A percentile compares a stretch with the other conserved stretches of the same genome.
Conservation (phyloP, 2,329 filamentous ascomycete genomes). For the Curvularia spicifera region DNA sequence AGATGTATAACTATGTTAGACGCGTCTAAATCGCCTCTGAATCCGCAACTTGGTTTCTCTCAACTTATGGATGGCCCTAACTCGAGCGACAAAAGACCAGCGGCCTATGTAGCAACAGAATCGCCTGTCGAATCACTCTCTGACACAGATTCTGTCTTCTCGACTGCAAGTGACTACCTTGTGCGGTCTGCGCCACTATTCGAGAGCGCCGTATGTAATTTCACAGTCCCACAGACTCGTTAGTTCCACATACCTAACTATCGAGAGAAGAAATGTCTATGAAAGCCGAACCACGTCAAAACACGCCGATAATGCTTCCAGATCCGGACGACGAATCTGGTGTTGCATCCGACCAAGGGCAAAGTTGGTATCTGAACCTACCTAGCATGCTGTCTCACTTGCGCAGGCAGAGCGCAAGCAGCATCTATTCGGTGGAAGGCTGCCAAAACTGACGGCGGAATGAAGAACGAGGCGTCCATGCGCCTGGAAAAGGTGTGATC, state of each 20-base stretch:
- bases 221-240: conserved; percentile 24
- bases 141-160: conserved; percentile 25
- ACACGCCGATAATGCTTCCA: not conserved
- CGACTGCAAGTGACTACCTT: conserved; percentile 16
- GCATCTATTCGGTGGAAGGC: not conserved
- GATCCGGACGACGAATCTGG: not conserved
- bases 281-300: not conserved
- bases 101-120: conserved; percentile 3
- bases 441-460: not conserved
- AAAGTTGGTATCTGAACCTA: not conserved
- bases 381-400: not conserved
- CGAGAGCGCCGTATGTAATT: conserved; percentile 28
- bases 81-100: conserved; percentile 2
- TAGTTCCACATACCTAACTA: conserved; percentile 4
- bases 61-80: conserved; percentile 8
- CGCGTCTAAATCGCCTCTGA: conserved; percentile 34
- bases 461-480: not conserved
- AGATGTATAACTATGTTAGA: conserved; percentile 27
- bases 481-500: not conserved
- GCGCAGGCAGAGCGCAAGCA: not conserved
- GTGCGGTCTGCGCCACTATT: conserved; percentile 12
- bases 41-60: conserved; percentile 28
- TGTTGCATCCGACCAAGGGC: not conserved
- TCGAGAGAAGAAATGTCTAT: conserved; percentile 6
- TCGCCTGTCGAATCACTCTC: conserved; percentile 7